These are phyloP conservation scores for Suillus occidentalis DNA, from an alignment of 768 basidiomycete species.

Conservation along the genomic window DNA sequence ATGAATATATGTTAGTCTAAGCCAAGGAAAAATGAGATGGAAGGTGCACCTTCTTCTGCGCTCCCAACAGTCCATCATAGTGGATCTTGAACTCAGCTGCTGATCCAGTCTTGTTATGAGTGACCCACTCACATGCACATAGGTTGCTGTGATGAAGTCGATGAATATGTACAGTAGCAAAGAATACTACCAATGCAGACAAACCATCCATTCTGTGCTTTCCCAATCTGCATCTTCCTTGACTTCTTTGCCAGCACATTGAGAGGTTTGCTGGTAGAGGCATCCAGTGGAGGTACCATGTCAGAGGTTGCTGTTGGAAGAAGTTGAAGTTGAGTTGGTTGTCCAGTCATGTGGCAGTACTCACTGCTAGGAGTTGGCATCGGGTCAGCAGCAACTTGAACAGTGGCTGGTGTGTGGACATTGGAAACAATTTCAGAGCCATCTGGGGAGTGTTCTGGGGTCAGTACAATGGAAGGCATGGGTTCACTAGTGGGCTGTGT, in stretches of 20 bases:
- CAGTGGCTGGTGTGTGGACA: not conserved
- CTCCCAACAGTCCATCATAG: too few species aligned
- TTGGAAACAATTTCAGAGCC: not conserved
- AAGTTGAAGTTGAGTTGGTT: not conserved
- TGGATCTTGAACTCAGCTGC: too few species aligned
- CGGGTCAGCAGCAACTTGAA: not conserved
- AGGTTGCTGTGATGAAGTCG: not conserved
- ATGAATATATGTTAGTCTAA: too few species aligned
- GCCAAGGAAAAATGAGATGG: too few species aligned
- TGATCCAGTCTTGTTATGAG: not conserved
- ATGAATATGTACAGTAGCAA: not conserved
- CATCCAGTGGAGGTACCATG: not conserved
- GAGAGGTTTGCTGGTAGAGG: not conserved
- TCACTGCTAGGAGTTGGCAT: not conserved
- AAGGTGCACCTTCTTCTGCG: too few species aligned
- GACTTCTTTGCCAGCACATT: not conserved
- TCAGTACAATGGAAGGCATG: not conserved
- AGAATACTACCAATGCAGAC: not conserved
- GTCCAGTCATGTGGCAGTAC: not conserved
- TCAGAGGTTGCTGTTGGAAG: not conserved
- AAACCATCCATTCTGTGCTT: slow-evolving; percentile 1
- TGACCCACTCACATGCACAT: not conserved
- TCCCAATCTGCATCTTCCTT: slow-evolving; percentile 1
- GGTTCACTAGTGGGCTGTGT: too few species aligned
- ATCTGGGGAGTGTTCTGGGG: not conserved